Evolutionary conservation across 2,329 filamentous ascomycete species (phyloP).

Genomic region (Ciborinia camelliae): DNA sequence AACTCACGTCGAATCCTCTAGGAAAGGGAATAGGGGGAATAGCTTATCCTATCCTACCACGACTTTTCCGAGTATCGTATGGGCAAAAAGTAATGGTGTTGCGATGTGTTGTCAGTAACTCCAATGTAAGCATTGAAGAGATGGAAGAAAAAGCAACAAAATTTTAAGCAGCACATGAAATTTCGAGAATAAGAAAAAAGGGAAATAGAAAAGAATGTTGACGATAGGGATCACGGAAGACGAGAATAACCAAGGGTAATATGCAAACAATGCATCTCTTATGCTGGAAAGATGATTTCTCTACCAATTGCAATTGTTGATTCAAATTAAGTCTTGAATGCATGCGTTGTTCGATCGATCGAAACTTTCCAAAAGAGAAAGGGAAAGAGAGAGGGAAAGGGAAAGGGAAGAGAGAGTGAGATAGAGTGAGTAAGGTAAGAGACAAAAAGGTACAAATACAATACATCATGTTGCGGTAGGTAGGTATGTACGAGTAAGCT

Average conservation of each 20-base stretch:
- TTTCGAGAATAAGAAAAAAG: neutral
- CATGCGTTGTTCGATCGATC: slow-evolving; percentile 17
- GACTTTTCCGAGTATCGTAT: neutral
- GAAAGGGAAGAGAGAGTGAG: neutral
- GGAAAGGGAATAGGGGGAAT: neutral
- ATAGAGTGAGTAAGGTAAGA: neutral
- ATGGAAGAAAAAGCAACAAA: neutral
- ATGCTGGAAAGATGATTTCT: slow-evolving; percentile 7
- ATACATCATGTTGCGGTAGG: slow-evolving; percentile 1
- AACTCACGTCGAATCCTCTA: neutral
- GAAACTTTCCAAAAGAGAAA: neutral
- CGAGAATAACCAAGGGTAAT: neutral
- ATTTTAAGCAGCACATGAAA: neutral
- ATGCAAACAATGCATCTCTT: slow-evolving; percentile 13
- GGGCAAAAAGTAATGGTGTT: slow-evolving; percentile 6
- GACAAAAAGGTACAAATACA: neutral
- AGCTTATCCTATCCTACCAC: slow-evolving; percentile 2
- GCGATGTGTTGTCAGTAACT: slow-evolving; percentile 11
- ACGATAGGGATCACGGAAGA: slow-evolving; percentile 8
- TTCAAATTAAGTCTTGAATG: slow-evolving; percentile 4
- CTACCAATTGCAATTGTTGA: slow-evolving; percentile 16
- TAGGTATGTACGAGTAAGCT: neutral
- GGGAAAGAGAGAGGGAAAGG: neutral
- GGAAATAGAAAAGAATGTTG: neutral
- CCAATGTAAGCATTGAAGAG: neutral